Evolutionary conservation across 805 yeast genomes (phyloP), one percentile per base, ranked within the genome.

Genomic region (Cyberlindnera japonica): DNA sequence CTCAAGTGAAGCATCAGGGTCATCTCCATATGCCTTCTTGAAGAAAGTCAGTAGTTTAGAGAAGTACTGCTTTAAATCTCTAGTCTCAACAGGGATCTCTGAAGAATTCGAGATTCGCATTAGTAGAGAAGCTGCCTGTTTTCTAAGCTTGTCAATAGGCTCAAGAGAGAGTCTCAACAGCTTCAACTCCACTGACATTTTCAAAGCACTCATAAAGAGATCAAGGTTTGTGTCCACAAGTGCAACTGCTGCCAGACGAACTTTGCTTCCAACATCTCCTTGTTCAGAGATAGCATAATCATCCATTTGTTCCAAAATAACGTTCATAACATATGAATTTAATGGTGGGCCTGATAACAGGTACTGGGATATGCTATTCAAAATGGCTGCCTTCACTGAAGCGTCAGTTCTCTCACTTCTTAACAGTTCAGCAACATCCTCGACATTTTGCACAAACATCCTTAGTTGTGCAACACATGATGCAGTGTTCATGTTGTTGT

Each of bases 241-340:
- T 6, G 49, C 26, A 3, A 83, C 56, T 2, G 81, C 66, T 0
- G 81, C 70, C 1, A 56, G 47, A 34, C 98, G 65, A 1, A 88
- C 74, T 51, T 78, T 73, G 34, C 86, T 76, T 2, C 98, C 98
- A n/a, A 89, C 90, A 63, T 90, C 98, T 9, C 98, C 98, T 54
- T 86, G 83, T 20, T 77, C 76, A 0, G 91, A 84, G 2, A 74
- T 64, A 0, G 95, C 77, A 57, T 89, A 88, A 52, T 90, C 96
- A 46, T 82, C 81, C 12, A 91, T 59, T 24, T 76, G 72, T 2
- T 46, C 48, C 1, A 72, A 31, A 5, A 70, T 22, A 5, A 4
- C 25, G 4, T 5, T 12, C 32, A 51, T 32, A 1, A 8, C 24
- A 2, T 3, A 12, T 1, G 26, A 20, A 0, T 38, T 21, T 14